Base-by-base conservation (phyloP, 345 rosid genomes). In the Citrus medica region DNA sequence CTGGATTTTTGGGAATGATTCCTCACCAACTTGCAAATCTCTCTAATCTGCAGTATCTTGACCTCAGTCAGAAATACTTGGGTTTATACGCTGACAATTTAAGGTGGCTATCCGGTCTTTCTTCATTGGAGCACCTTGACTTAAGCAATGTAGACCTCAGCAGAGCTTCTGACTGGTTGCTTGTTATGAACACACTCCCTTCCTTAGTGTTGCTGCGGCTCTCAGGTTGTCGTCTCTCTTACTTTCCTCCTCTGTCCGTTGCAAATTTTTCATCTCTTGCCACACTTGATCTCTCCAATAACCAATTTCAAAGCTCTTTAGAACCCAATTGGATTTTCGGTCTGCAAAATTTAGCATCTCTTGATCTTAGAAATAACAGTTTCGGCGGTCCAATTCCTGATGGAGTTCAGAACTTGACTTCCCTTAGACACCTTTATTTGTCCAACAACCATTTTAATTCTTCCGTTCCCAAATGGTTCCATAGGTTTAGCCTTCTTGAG, bases 401-500 rank as follows among this genome's bases (percentile, higher is more conserved):
- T 2, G 66, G 66, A 9, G 17, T 73, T 42, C 42, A 33, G 16
- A 78, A 78, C 25, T 33, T 78, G 21, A 78, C 71, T 53, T 38
- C 17, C 64, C 81, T 71, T 63, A 32, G 3, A 17, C 10, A 48
- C 35, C 65, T 79, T 35, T 62, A 63, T 71, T 42, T 79, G 19
- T 35, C 66, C 9, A 0, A 0, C 6, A 79, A 79, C 35, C 2
- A 38, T 24, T 55, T 74, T n/a, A 79, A 64, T 24, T 75, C 79
- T 25, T 74, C 37, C 3, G 59, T 67, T 33, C 75, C 80, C 1
- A 4, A 59, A 19, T 76, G 78, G 76, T 48, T 83, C 21, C 66
- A 33, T 8, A 35, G 8, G 28, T 24, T 76, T 5, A 73, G 7
- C 0, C 58, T 19, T 25, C 76, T 84, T 22, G 63, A 75, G 75